Evolutionary conservation across 345 rosid genomes (phyloP).

Genomic region (Cardamine chenopodiifolia): DNA sequence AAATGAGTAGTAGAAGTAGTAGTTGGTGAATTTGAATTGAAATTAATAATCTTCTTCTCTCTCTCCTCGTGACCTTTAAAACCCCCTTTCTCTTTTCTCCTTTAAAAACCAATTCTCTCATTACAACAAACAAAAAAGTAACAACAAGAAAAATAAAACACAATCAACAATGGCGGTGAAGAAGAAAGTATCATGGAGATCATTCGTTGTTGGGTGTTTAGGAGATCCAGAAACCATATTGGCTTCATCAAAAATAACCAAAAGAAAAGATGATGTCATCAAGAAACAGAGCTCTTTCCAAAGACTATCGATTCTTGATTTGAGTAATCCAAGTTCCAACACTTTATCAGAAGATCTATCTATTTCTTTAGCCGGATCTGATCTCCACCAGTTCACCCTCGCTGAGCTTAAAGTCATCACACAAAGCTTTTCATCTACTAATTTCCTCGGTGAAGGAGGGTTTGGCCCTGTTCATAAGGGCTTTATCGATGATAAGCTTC

Average conservation of each 20-base stretch:
- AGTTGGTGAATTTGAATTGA: conserved; percentile 35
- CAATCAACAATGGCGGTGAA: conserved; percentile 51
- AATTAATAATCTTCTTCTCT: not conserved
- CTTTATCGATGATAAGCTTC: conserved; percentile 80
- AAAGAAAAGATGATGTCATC: conserved; percentile 44
- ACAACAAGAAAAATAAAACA: not conserved
- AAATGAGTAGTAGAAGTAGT: not conserved
- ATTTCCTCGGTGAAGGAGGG: conserved; percentile 88
- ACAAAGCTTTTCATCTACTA: conserved; percentile 67
- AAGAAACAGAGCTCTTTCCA: conserved; percentile 62
- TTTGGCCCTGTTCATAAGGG: conserved; percentile 92
- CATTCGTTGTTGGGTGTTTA: conserved; percentile 57
- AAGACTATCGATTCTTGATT: conserved; percentile 62
- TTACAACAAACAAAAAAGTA: not conserved
- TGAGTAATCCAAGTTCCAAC: conserved; percentile 66
- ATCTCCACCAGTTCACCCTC: conserved; percentile 67
- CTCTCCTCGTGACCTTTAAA: conserved; percentile 35
- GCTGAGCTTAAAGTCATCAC: conserved; percentile 80
- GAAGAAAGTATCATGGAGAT: conserved; percentile 59
- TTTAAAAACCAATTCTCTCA: not conserved
- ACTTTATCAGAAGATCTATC: conserved; percentile 74
- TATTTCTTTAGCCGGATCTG: conserved; percentile 72
- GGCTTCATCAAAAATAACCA: conserved; percentile 37
- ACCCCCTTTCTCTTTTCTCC: not conserved
- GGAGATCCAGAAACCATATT: conserved; percentile 33